Evolutionary conservation across 257 asterid species (phyloP), one percentile per base, ranked within the genome.

Genomic region (Solanum bulbocastanum): DNA sequence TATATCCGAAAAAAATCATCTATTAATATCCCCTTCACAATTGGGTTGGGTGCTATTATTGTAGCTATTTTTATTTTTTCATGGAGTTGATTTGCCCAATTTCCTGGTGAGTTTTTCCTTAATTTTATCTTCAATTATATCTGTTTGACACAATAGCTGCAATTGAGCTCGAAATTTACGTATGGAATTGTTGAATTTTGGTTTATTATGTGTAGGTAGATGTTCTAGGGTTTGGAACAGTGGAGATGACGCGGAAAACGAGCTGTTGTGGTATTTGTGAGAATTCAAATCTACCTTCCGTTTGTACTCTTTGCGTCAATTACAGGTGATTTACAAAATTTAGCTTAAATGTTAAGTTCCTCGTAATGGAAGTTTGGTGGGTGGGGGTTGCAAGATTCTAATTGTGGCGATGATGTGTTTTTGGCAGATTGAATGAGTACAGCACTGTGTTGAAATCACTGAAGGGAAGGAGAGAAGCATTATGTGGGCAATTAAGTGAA

Each of bases 241-340:
- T 65, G 91, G 85, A 87, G 89, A 89, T 93, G 84, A 90, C 93
- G 60, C 90, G 94, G 88, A 96, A 91, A 90, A 72, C 92, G 74
- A 93, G 91, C 84, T 52, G 92, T 90, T 97, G 99, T 90, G 98
- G 94, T 78, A 44, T 97, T 14, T 97, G 99, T 90, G 99, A 97
- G 86, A 92, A 73, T 88, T 90, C 93, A 39, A 97, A 97, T 91
- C 96, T 94, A 86, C 95, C 99, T 78, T 96, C 99, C 37, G 94
- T 97, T 79, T 97, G 99, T 87, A 87, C 96, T 46, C 60, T 88
- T 85, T 97, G 99, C 89, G 98, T 96, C 62, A 97, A 96, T 92
- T 95, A 90, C 93, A 91, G 99, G 99, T 96, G 83, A 85, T 49
- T 82, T 71, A 30, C 83, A 5, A 49, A 30, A 49, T 82, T 32